Base-by-base conservation (phyloP, 768 basidiomycete species). In the Naganishia antarctica region DNA sequence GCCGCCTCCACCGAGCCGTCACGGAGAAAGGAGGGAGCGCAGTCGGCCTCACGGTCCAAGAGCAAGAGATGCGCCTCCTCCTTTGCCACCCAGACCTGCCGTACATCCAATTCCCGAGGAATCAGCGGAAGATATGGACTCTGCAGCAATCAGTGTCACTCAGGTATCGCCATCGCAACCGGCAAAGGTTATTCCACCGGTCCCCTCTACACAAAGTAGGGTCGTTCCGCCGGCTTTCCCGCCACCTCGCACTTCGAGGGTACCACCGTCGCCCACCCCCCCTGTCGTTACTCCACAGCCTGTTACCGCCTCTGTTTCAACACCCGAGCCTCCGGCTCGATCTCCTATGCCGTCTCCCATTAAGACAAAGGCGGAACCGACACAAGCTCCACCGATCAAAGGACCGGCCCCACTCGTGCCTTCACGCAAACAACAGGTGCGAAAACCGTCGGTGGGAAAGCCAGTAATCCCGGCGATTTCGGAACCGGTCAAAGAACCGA, bases 1-100 rank as follows among this genome's bases (percentile, higher is more conserved):
- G 25, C 53, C 63, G 0, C 53, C 53, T 46, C 63, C 57, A 18
- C 60, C 60, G 8, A 40, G 46, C 28, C 26, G 61, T 25, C 45
- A 48, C 28, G 13, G 57, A 25, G 50, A 53, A 26, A 31, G 53
- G n/a, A 57, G 21, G 6, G 53, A 67, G 8, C 47, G 63, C 1
- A 21, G 45, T 28, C 61, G 53, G 23, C 67, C 63, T 12, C 51
- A 32, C 7, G 67, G 67, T n/a, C 67, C 67, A 8, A 32, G 67
- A 34, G 28, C 32, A 8, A n/a, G 57, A n/a, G n/a, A n/a, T 13
- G 45, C 29, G 16, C 63, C 64, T 15, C 67, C 67, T 23, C 67
- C 67, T 16, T 32, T 64, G 34, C 67, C 67, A 13, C 59, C 66
- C 23, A 58, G 66, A 32, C 49, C 66, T 21, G 37, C 44, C 7